Evolutionary conservation across 1,284 basidiomycete species (phyloP), one percentile per base, ranked within the genome.

Genomic region (Boletellus deceptivus): DNA sequence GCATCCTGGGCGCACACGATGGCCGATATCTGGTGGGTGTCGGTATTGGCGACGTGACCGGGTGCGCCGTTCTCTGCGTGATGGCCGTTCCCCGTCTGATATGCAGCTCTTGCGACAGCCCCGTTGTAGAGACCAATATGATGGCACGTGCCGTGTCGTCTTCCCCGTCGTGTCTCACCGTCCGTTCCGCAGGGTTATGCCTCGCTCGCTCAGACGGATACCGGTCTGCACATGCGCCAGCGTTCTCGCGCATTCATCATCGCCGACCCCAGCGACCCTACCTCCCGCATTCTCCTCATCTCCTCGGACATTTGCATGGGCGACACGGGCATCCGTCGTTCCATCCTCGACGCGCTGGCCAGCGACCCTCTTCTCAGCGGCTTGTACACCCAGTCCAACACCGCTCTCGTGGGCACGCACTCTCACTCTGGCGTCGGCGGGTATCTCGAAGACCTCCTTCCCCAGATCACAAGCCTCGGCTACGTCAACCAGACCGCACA

Each of bases 281-380:
- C 75, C 34, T 78, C 84, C 49, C 76, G 87, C 20, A 68, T 91
- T 54, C 78, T 91, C 3, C 86, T 90, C 64, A 82, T 92, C 67
- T 91, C 90, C 59, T 77, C 88, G 20, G 86, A 90, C 65, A 87
- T 89, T 43, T 83, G 79, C 34, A 87, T 89, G 84, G 90, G 90
- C 17, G 90, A 92, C 64, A 83, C 82, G 0, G 90, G 87, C 24
- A 72, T 91, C 36, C 83, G 89, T 22, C 80, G 86, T 29, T 79
- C 80, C 14, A 81, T 93, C 54, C 78, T 92, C 25, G 65, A 75
- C 7, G 70, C 76, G 25, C 75, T 91, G 6, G 72, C 79, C 9
- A 59, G 74, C 3, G 60, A 62, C 48, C 61, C 60, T 20, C 65
- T 74, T 41, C 87, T 77, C 60, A 82, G 84, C 1, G 82, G 79